Conservation (phyloP, 2,329 filamentous ascomycete species). For the Fonsecaea multimorphosa region DNA sequence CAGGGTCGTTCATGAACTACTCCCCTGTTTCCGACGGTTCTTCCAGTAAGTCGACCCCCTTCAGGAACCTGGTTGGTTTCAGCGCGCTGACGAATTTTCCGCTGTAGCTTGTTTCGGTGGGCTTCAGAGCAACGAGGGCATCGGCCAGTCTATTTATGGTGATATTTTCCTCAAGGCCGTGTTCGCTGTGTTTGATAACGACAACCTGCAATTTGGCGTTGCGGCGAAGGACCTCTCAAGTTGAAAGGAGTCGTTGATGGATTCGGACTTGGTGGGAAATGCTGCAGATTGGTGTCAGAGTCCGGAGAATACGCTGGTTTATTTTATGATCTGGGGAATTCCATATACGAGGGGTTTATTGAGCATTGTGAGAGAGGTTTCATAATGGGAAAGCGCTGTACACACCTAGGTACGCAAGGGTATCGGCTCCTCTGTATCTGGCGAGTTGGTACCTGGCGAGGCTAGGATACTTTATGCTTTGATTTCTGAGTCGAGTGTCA, state of each 20-base stretch:
- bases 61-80: not conserved
- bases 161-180: slow-evolving; percentile 80
- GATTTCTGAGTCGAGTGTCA: too few species aligned
- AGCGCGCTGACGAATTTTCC: not conserved
- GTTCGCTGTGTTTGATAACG: slow-evolving; percentile 72
- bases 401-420: slow-evolving; percentile 1
- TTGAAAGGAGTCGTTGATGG: slow-evolving; percentile 15
- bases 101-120: slow-evolving; percentile 70
- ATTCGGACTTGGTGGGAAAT: not conserved
- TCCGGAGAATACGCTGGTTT: not conserved
- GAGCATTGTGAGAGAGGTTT: not conserved
- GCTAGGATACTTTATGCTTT: not conserved
- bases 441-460: not conserved
- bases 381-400: not conserved
- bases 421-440: not conserved
- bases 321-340: not conserved
- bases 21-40: slow-evolving; percentile 33
- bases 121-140: slow-evolving; percentile 67
- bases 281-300: not conserved
- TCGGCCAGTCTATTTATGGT: slow-evolving; percentile 71
- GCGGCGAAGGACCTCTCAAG: slow-evolving; percentile 34
- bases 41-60: slow-evolving; percentile 32
- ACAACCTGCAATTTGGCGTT: slow-evolving; percentile 36
- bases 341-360: not conserved
- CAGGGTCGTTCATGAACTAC: slow-evolving; percentile 61